Conservation (phyloP, 2,329 filamentous ascomycete species). For the Epichloe sibirici region DNA sequence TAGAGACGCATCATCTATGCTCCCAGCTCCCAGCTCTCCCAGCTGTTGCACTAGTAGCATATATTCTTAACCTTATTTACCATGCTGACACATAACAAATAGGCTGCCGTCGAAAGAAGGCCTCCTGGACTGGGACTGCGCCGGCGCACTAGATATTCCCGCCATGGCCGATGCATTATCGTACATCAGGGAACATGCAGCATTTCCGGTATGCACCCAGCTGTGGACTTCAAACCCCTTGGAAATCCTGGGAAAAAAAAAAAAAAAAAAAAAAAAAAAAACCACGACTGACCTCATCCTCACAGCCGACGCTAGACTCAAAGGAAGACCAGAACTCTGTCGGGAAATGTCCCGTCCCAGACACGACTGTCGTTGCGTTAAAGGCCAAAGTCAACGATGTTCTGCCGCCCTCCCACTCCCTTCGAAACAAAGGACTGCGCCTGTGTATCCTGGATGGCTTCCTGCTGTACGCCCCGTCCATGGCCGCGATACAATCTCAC, state of each 20-base stretch:
- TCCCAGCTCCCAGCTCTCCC: no score
- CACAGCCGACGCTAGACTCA: constrained; percentile 19
- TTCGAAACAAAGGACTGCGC: constrained; percentile 19
- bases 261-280: neutral
- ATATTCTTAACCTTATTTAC: neutral
- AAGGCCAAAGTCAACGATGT: constrained; percentile 36
- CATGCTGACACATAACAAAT: neutral
- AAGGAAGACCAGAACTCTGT: constrained; percentile 51
- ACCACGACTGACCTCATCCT: neutral
- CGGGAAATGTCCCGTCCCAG: constrained; percentile 40
- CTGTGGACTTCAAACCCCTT: no score
- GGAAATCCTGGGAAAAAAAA: no score
- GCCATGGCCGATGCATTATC: constrained; percentile 54
- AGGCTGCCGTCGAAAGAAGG: constrained; percentile 45
- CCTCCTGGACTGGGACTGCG: constrained; percentile 85
- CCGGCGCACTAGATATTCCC: constrained; percentile 61
- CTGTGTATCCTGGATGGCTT: constrained; percentile 82
- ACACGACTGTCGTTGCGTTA: constrained; percentile 31
- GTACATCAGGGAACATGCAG: constrained; percentile 58
- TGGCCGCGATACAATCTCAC: constrained; percentile 42
- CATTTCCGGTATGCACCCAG: constrained; percentile 37
- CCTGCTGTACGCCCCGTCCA: constrained; percentile 55
- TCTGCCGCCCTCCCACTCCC: constrained; percentile 30
- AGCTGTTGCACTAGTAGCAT: no score
- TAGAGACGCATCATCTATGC: neutral